Conservation (phyloP, 2,329 filamentous ascomycete species). For the Teratosphaeria viscida region DNA sequence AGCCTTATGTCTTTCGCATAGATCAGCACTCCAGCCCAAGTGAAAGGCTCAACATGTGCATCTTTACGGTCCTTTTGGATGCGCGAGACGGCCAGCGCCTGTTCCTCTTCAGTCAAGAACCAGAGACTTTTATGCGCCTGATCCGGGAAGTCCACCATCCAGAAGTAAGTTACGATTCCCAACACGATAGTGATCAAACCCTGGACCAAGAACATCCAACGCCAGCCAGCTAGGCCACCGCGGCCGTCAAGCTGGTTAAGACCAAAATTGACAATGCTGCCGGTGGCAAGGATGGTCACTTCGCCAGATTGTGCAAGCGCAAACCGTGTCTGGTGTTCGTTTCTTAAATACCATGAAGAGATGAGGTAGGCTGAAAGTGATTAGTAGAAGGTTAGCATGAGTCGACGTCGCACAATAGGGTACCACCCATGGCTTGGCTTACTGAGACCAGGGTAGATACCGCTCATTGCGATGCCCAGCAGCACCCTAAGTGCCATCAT, state of each 20-base stretch:
- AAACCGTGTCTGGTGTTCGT: constrained; percentile 55
- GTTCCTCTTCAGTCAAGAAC: constrained; percentile 49
- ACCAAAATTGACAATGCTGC: constrained; percentile 57
- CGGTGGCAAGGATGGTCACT: constrained; percentile 55
- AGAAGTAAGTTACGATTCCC: constrained; percentile 54
- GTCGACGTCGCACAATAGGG: too few relatives aligned
- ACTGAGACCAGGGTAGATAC: constrained; percentile 43
- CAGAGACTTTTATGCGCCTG: constrained; percentile 45
- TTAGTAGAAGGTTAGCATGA: too few relatives aligned
- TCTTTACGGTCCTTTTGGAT: constrained; percentile 54
- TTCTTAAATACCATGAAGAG: constrained; percentile 50
- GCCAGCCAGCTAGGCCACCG: constrained; percentile 50
- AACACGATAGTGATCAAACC: constrained; percentile 49
- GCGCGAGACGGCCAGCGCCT: constrained; percentile 44
- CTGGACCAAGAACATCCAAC: constrained; percentile 60
- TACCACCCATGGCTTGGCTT: too few relatives aligned
- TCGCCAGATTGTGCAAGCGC: constrained; percentile 55
- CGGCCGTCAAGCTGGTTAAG: constrained; percentile 53
- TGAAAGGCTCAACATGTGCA: constrained; percentile 46
- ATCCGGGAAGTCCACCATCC: constrained; percentile 62
- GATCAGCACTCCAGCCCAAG: constrained; percentile 43
- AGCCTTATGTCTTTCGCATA: constrained; percentile 52
- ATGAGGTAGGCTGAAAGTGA: constrained; percentile 32
- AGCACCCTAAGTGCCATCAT: constrained; percentile 59
- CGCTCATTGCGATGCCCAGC: constrained; percentile 53